Base-by-base conservation (phyloP, 2,329 filamentous ascomycete genomes). In the Sporothrix brunneoviolacea region DNA sequence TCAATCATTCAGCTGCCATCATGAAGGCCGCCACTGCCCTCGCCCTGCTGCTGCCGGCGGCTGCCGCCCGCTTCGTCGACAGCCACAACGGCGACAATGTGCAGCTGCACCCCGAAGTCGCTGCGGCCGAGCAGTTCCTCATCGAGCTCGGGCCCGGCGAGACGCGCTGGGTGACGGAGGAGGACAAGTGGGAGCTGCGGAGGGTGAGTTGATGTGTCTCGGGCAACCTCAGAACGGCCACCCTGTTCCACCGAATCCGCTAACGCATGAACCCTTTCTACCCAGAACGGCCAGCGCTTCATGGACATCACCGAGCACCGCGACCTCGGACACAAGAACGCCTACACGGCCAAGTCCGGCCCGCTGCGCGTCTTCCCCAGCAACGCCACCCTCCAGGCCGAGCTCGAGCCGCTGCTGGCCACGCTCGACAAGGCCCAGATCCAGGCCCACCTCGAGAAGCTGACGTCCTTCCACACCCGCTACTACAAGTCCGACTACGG, bases 111-210 rank as follows among this genome's bases (percentile, higher is more conserved):
- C 68, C 70, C 33, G 66, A 74, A 30, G 55, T 63, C 2, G 54
- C 62, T 15, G 55, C 62, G 19, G 57, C 61, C 33, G 78, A 84
- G 60, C 74, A 75, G 59, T 93, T 79, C 66, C 75, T 95, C 41
- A 83, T 98, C 56, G 91, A 97, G 72, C 75, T 93, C 22, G 78
- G 80, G n/a, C 89, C 89, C 4, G 89, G 87, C 50, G 77, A 91
- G 64, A 91, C 84, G 21, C 74, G 78, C 74, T 93, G 88, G 86
- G 84, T 96, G 28, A 94, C 88, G 0, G 91, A 97, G 62, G 88
- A 95, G 32, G 83, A 96, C 71, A 98, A 97, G 70, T 96, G 91
- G 90, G 83, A 84, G 67, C 72, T 97, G 57, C 84, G 86, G 62
- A 77, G 89, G 59, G 90, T 94, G 77, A 52, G 80, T 39, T 55